These are phyloP conservation scores for Dryadomyces quercus-mongolicae DNA, from an alignment of 2,329 filamentous ascomycete species.

Conservation along the genomic window DNA sequence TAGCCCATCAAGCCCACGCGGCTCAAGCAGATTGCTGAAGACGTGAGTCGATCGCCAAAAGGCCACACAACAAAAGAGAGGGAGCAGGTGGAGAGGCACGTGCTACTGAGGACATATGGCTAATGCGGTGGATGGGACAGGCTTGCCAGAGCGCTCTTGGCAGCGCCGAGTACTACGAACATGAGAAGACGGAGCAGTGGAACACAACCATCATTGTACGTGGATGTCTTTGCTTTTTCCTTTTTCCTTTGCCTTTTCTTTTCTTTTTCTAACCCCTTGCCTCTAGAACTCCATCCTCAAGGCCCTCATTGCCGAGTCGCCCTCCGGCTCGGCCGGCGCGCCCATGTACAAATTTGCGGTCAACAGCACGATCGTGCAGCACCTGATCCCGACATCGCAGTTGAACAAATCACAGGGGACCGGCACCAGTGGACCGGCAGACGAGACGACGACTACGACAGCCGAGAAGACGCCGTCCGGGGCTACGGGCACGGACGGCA, in stretches of 20 bases:
- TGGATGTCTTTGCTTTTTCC: slow-evolving; percentile 11
- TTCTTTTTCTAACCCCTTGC: background rate
- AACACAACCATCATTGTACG: slow-evolving; percentile 86
- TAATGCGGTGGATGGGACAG: slow-evolving; percentile 28
- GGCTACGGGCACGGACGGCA: slow-evolving; percentile 47
- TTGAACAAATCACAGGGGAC: slow-evolving; percentile 48
- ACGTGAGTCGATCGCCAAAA: slow-evolving; percentile 38
- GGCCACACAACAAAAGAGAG: background rate
- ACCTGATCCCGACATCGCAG: slow-evolving; percentile 58
- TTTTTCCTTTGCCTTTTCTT: too few relatives aligned
- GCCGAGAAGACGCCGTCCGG: slow-evolving; percentile 27
- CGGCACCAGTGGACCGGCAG: slow-evolving; percentile 29
- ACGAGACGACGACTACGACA: slow-evolving; percentile 41
- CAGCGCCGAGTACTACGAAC: slow-evolving; percentile 69
- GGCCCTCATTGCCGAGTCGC: slow-evolving; percentile 64
- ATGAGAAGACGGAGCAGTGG: slow-evolving; percentile 74
- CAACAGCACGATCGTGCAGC: slow-evolving; percentile 97
- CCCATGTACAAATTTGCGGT: slow-evolving; percentile 81
- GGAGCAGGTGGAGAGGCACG: background rate
- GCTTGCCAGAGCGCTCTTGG: slow-evolving; percentile 73
- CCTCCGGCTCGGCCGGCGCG: slow-evolving; percentile 35
- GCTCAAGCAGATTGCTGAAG: slow-evolving; percentile 73
- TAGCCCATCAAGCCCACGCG: slow-evolving; percentile 66
- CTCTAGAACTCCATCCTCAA: slow-evolving; percentile 62
- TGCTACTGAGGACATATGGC: background rate